Percentiles rank a stretch among this genome's conserved stretches.
phyloP scores from a whole-genome alignment of 1,139 yeast genomes.

The Hansenula lynferdii region DNA sequence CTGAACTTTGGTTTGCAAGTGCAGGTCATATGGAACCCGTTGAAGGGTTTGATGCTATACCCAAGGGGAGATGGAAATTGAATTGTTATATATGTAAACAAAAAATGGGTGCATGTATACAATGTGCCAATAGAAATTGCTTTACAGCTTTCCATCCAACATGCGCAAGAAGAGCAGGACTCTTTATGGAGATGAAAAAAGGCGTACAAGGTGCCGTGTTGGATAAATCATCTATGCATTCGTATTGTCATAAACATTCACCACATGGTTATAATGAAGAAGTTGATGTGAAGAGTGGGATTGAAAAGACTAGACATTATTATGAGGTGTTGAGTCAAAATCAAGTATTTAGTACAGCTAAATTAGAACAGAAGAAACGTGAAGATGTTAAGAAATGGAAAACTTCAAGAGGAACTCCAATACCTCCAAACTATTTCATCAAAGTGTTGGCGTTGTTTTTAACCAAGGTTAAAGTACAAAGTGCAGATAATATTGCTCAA shows the following conservation, averaged over 20 bases:
- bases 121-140: conserved; percentile 75
- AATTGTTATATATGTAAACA: conserved; percentile 81
- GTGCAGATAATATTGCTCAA: conserved; percentile 36
- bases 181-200: conserved; percentile 61
- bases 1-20: conserved; percentile 81
- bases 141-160: conserved; percentile 90
- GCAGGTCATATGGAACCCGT: conserved; percentile 92
- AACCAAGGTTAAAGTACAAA: conserved; percentile 24
- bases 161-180: conserved; percentile 83
- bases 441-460: conserved; percentile 36
- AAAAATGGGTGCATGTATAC: conserved; percentile 84
- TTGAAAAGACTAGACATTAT: conserved; percentile 50
- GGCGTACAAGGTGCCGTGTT: conserved; percentile 67
- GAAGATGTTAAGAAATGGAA: conserved; percentile 53
- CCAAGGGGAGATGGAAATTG: conserved; percentile 80
- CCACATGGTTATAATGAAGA: conserved; percentile 41
- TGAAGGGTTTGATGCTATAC: conserved; percentile 70
- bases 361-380: conserved; percentile 17
- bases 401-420: conserved; percentile 65
- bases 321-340: conserved; percentile 35
- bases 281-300: conserved; percentile 39
- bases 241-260: conserved; percentile 78
- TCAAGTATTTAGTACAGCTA: conserved; percentile 1
- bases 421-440: conserved; percentile 63
- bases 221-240: conserved; percentile 53